Conservation (phyloP, 345 rosid species). For the Cardiospermum halicacabum region DNA sequence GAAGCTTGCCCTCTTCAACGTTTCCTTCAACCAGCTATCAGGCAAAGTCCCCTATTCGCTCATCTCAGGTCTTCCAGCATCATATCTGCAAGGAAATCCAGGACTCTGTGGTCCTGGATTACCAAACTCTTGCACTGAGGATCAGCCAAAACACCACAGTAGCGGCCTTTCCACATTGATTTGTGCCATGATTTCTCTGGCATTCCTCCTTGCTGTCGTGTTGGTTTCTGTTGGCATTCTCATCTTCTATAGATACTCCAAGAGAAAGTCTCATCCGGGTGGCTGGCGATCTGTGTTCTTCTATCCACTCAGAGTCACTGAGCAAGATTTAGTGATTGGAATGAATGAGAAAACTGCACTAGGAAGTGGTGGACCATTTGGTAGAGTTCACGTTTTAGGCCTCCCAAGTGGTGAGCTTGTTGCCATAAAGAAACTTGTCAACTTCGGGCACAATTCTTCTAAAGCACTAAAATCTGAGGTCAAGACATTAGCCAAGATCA, state of each 20-base stretch:
- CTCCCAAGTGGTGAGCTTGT: constrained; percentile 76
- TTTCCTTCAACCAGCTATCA: constrained; percentile 68
- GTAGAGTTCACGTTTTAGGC: constrained; percentile 50
- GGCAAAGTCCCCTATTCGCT: constrained; percentile 69
- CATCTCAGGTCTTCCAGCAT: constrained; percentile 87
- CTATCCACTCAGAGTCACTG: constrained; percentile 74
- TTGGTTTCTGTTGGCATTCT: constrained; percentile 51
- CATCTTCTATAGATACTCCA: constrained; percentile 43
- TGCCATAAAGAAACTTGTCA: constrained; percentile 70
- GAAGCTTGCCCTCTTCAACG: constrained; percentile 92
- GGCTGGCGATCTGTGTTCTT: constrained; percentile 77
- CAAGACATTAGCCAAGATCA: constrained; percentile 77
- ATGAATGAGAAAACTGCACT: constrained; percentile 66
- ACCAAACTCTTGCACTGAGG: constrained; percentile 51
- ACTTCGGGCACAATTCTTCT: constrained; percentile 51
- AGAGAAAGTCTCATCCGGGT: constrained; percentile 44
- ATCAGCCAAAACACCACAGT: constrained; percentile 32
- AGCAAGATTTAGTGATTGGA: constrained; percentile 55
- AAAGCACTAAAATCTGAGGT: constrained; percentile 72
- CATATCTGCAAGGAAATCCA: constrained; percentile 79
- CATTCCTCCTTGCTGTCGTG: constrained; percentile 49
- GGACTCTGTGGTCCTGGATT: constrained; percentile 85
- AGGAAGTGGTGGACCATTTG: constrained; percentile 57
- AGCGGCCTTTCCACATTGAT: constrained; percentile 36
- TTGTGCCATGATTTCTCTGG: constrained; percentile 55